Evolutionary conservation across 1,139 yeast genomes (phyloP), one percentile per base, ranked within the genome.

Genomic region (Yamadazyma buinensis): DNA sequence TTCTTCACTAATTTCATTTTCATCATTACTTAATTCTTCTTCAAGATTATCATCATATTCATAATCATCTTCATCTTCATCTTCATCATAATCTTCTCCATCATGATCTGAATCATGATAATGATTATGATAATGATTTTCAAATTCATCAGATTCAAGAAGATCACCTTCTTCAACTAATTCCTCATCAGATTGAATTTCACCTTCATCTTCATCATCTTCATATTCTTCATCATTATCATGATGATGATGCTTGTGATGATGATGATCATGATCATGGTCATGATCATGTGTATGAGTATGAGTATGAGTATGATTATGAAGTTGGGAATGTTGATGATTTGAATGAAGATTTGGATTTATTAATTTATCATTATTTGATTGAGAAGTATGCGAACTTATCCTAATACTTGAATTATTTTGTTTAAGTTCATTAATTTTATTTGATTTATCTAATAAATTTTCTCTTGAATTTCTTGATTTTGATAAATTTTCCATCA

Each of bases 401-500:
- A n/a, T n/a, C n/a, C n/a, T n/a, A n/a, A n/a, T n/a, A n/a, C n/a
- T n/a, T n/a, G n/a, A n/a, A n/a, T n/a, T n/a, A n/a, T n/a, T n/a
- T n/a, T n/a, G n/a, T n/a, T n/a, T n/a, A n/a, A n/a, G n/a, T n/a
- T n/a, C n/a, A n/a, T 10, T 7, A 17, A 17, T 17, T 17, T 17
- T 17, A 7, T 5, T 17, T 17, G 19, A 17, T 13, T 15, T 20
- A 22, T 25, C 30, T 26, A 28, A 23, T n/a, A 31, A 18, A 10
- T 26, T 73, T 44, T 73, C 78, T 37, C 82, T 57, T 1, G 67
- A 74, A 47, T 67, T 63, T 27, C 80, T 61, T n/a, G 77, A 65
- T 41, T 75, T 77, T 7, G 84, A 83, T 25, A 84, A 63, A 36
- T 77, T 71, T 51, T 84, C 95, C 80, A 86, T 80, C 77, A 84